Conservation (phyloP, 495 filamentous ascomycete species). For the Ramalina intermedia region DNA sequence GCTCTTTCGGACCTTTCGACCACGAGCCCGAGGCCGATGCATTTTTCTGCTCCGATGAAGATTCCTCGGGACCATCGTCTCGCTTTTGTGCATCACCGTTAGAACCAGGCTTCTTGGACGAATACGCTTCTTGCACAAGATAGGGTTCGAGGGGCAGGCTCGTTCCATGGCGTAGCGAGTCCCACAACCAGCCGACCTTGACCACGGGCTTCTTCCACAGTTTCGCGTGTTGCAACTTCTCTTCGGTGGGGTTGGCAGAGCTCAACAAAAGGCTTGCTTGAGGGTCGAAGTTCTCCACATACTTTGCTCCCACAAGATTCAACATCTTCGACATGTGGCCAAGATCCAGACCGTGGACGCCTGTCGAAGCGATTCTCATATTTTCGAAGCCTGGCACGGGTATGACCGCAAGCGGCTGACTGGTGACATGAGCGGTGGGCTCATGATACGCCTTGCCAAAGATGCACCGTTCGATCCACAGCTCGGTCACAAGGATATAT, state of each 20-base stretch:
- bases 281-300: conserved; percentile 56
- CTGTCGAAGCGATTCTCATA: conserved; percentile 63
- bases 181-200: conserved; percentile 67
- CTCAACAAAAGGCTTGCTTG: conserved; percentile 55
- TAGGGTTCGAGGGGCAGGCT: conserved; percentile 37
- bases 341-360: conserved; percentile 71
- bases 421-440: conserved; percentile 56
- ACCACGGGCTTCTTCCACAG: conserved; percentile 68
- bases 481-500: conserved; percentile 58
- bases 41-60: too few species aligned
- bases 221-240: conserved; percentile 63
- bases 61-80: too few species aligned
- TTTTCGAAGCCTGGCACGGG: conserved; percentile 51
- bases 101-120: too few species aligned
- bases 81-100: too few species aligned
- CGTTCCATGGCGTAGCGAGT: conserved; percentile 48
- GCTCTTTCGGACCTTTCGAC: background rate
- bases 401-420: conserved; percentile 55
- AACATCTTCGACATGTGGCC: conserved; percentile 68
- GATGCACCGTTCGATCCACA: conserved; percentile 84
- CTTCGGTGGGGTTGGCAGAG: conserved; percentile 40
- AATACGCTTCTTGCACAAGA: conserved; percentile 14
- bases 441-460: conserved; percentile 54
- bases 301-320: conserved; percentile 56
- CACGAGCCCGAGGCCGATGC: too few species aligned